Evolutionary conservation across 495 filamentous ascomycete species (phyloP).

Genomic region (Choiromyces venosus): DNA sequence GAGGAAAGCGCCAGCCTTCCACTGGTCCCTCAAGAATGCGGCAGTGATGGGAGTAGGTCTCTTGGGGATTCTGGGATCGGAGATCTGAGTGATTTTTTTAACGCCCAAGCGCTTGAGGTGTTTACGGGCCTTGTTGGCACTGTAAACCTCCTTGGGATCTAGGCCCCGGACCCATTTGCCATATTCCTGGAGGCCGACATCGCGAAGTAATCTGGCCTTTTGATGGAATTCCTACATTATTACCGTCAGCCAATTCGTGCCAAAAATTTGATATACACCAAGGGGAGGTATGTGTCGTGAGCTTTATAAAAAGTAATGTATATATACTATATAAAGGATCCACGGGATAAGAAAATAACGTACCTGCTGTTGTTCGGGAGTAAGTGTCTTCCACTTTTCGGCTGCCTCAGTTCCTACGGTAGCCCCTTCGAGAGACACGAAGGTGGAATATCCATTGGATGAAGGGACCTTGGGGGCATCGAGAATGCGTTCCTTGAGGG

Average conservation of each 20-base stretch:
- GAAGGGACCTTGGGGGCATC: background rate
- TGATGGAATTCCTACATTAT: conserved; percentile 6
- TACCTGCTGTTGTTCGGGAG: conserved; percentile 19
- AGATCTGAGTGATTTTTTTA: background rate
- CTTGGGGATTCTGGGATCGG: conserved; percentile 16
- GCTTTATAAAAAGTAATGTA: background rate
- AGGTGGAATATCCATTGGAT: background rate
- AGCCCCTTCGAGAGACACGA: background rate
- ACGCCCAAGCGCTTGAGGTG: conserved; percentile 15
- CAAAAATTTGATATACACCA: background rate
- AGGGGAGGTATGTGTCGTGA: background rate
- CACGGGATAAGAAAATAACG: background rate
- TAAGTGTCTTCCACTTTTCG: conserved; percentile 8
- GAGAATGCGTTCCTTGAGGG: background rate
- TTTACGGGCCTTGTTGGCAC: conserved; percentile 23
- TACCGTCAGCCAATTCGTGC: conserved; percentile 1
- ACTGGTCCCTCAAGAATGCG: background rate
- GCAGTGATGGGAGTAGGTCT: background rate
- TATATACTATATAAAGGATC: background rate
- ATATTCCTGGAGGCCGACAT: background rate
- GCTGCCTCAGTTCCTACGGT: background rate
- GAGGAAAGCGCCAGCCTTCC: background rate
- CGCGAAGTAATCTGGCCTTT: background rate
- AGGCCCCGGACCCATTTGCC: conserved; percentile 11
- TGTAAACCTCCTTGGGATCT: background rate